Evolutionary conservation across 2,329 filamentous ascomycete genomes (phyloP).

Genomic region (Fusarium marasasianum): DNA sequence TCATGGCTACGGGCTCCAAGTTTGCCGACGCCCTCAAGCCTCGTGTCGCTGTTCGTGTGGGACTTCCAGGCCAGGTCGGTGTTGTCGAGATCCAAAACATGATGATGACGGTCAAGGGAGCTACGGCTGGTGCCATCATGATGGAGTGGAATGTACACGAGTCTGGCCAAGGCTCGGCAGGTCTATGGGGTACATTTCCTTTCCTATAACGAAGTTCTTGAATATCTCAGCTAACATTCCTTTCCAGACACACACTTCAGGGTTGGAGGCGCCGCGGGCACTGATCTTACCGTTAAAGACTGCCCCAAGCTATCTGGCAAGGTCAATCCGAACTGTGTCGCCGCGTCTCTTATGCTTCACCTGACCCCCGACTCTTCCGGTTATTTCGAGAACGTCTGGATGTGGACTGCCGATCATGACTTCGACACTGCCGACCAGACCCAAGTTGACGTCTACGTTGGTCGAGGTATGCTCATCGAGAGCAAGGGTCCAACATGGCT

Average conservation of each 20-base stretch:
- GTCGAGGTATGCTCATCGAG: constrained; percentile 49
- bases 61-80: constrained; percentile 64
- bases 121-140: constrained; percentile 67
- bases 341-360: constrained; percentile 64
- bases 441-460: constrained; percentile 48
- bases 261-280: constrained; percentile 49
- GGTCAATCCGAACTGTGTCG: constrained; percentile 62
- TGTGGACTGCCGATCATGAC: constrained; percentile 77
- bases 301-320: constrained; percentile 35
- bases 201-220: not conserved
- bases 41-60: constrained; percentile 65
- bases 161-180: constrained; percentile 50
- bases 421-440: constrained; percentile 33
- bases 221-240: not conserved
- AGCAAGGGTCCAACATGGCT: constrained; percentile 47
- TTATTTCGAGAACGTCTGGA: constrained; percentile 65
- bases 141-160: constrained; percentile 71
- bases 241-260: constrained; percentile 56
- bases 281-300: constrained; percentile 19
- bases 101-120: constrained; percentile 68
- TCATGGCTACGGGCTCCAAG: constrained; percentile 59
- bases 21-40: constrained; percentile 64
- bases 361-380: constrained; percentile 57
- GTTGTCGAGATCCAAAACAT: constrained; percentile 70
- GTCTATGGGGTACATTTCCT: constrained; percentile 57